phyloP scores from a whole-genome alignment of 2,329 filamentous ascomycete species.

The Paecilomyces fulvus region DNA sequence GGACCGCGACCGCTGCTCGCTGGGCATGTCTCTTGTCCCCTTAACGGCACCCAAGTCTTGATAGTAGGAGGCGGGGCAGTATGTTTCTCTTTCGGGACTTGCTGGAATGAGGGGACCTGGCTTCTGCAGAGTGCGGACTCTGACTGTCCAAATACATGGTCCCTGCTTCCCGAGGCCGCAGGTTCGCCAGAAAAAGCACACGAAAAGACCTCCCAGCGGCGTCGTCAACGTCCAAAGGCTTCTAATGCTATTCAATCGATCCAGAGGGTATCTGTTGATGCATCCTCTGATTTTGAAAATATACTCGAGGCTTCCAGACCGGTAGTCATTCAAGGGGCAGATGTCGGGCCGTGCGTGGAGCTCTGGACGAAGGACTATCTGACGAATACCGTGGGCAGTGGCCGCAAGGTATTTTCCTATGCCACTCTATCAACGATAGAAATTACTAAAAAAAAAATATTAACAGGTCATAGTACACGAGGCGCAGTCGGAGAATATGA shows the following conservation, averaged over 20 bases:
- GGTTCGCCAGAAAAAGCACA: conserved; percentile 3
- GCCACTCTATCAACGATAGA: not conserved
- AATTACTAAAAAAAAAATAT: conserved; percentile 3
- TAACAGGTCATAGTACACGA: conserved; percentile 65
- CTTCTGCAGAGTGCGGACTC: conserved; percentile 29
- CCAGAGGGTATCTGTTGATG: conserved; percentile 45
- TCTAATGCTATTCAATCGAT: conserved; percentile 27
- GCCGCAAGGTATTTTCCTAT: conserved; percentile 46
- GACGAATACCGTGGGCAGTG: conserved; percentile 49
- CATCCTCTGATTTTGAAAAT: conserved; percentile 49
- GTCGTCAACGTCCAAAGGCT: conserved; percentile 9
- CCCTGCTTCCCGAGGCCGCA: conserved; percentile 15
- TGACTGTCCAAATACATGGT: conserved; percentile 23
- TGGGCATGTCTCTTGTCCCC: conserved; percentile 52
- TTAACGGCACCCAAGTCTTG: conserved; percentile 45
- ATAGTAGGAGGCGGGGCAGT: conserved; percentile 74
- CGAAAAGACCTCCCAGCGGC: conserved; percentile 8
- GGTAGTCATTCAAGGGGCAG: conserved; percentile 54
- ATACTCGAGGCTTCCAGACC: conserved; percentile 53
- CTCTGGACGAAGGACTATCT: conserved; percentile 65
- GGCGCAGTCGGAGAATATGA: conserved; percentile 58
- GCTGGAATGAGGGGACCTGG: conserved; percentile 62
- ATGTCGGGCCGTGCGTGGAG: conserved; percentile 59
- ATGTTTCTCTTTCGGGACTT: conserved; percentile 85
- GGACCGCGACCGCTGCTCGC: conserved; percentile 58